Percentiles rank a stretch among this genome's conserved stretches.
These are phyloP conservation scores for Rhododendron williamsianum DNA, from an alignment of 148 eudicot species.

Conservation along the genomic window DNA sequence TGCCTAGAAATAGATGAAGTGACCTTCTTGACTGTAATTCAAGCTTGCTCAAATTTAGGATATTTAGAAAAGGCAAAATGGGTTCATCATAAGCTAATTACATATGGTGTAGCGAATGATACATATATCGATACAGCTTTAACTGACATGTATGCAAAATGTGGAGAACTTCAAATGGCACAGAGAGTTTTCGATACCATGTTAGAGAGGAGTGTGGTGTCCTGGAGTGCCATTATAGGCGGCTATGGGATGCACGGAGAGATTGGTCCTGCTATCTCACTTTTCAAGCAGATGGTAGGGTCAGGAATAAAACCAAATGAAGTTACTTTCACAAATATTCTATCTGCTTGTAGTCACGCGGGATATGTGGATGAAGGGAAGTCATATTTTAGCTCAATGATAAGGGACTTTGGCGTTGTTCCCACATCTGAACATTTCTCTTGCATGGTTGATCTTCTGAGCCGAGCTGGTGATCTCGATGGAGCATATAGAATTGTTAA, in stretches of 20 bases:
- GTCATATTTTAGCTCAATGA: slow-evolving; percentile 37
- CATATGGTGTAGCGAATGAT: slow-evolving; percentile 29
- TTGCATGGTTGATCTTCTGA: slow-evolving; percentile 50
- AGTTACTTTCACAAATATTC: slow-evolving; percentile 47
- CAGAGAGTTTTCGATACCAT: slow-evolving; percentile 39
- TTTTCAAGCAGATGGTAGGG: slow-evolving; percentile 40
- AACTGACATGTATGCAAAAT: slow-evolving; percentile 50
- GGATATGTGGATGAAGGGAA: slow-evolving; percentile 49
- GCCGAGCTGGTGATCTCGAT: slow-evolving; percentile 56
- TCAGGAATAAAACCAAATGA: slow-evolving; percentile 49
- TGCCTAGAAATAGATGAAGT: slow-evolving; percentile 42
- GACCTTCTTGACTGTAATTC: slow-evolving; percentile 45
- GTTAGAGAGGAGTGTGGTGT: slow-evolving; percentile 40
- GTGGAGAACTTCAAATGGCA: slow-evolving; percentile 55
- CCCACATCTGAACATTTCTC: slow-evolving; percentile 48
- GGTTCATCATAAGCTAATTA: slow-evolving; percentile 50
- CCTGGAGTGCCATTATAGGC: slow-evolving; percentile 59
- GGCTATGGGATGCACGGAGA: slow-evolving; percentile 53
- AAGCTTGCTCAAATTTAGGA: slow-evolving; percentile 59
- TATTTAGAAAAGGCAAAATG: slow-evolving; percentile 48
- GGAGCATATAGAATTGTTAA: slow-evolving; percentile 40
- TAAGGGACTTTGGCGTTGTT: slow-evolving; percentile 32
- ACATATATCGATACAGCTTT: slow-evolving; percentile 45
- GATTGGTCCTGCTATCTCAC: slow-evolving; percentile 28
- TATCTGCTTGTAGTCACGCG: slow-evolving; percentile 61